Percentiles rank a stretch among this genome's conserved stretches.
Evolutionary conservation across 345 rosid genomes (phyloP).

Genomic region (Arabidopsis suecica): DNA sequence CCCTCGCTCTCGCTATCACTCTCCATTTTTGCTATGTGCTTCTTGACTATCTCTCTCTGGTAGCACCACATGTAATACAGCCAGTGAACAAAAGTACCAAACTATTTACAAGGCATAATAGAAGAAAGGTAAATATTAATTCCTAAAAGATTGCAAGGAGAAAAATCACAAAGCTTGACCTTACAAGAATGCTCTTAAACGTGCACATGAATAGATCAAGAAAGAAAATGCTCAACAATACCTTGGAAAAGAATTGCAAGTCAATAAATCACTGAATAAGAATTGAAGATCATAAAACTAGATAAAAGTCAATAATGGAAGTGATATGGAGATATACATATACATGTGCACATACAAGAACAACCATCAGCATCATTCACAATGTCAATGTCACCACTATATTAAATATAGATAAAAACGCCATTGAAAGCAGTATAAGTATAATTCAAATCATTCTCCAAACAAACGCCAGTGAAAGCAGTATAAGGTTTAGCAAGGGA

Average conservation of each 20-base stretch:
- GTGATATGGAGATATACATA: not conserved
- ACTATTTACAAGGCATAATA: not conserved
- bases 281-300: no score
- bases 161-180: not conserved
- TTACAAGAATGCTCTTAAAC: not conserved
- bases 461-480: not conserved
- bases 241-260: not conserved
- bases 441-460: not conserved
- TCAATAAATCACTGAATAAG: not conserved
- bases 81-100: not conserved
- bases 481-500: no score
- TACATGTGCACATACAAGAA: not conserved
- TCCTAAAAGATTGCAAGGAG: not conserved
- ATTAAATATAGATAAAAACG: not conserved
- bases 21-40: constrained; percentile 9
- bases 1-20: constrained; percentile 15
- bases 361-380: not conserved
- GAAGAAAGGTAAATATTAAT: not conserved
- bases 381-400: not conserved
- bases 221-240: not conserved
- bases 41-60: not conserved
- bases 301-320: no score
- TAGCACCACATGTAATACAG: not conserved
- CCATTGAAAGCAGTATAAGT: not conserved
- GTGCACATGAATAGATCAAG: not conserved